Percentiles rank a stretch among this genome's conserved stretches.
phyloP scores from a whole-genome alignment of 2,329 filamentous ascomycete genomes.

The Fusarium nodosum region DNA sequence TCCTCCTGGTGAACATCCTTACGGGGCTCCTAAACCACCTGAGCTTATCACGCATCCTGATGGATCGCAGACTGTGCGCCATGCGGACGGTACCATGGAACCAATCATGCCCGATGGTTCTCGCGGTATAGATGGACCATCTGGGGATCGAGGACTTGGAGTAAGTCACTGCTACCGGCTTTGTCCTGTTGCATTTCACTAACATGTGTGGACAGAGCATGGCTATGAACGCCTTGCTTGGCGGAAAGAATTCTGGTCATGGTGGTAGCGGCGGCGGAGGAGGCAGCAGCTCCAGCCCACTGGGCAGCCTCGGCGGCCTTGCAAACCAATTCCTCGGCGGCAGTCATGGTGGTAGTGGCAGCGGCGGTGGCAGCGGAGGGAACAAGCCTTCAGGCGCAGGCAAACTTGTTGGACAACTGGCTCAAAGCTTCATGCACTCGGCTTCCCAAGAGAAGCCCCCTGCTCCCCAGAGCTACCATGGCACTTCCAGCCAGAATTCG shows the following conservation, averaged over 20 bases:
- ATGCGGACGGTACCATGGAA: conserved; percentile 72
- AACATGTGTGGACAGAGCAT: conserved; percentile 59
- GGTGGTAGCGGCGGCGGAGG: conserved; percentile 49
- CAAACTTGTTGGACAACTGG: conserved; percentile 70
- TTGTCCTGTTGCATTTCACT: conserved; percentile 22
- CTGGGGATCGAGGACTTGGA: conserved; percentile 73
- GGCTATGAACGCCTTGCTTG: conserved; percentile 71
- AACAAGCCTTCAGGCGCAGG: conserved; percentile 60
- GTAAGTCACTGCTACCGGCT: conserved; percentile 62
- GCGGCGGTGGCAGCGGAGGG: conserved; percentile 52
- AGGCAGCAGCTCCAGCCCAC: conserved; percentile 55
- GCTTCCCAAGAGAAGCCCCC: conserved; percentile 61
- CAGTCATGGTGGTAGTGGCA: conserved; percentile 36
- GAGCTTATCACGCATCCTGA: conserved; percentile 73
- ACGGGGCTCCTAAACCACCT: conserved; percentile 67
- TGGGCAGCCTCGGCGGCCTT: conserved; percentile 59
- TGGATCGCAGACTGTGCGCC: conserved; percentile 71
- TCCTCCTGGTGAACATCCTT: conserved; percentile 71
- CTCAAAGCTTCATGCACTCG: conserved; percentile 67
- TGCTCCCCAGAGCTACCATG: conserved; percentile 63
- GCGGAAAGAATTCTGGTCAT: conserved; percentile 57
- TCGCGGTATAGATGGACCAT: conserved; percentile 65
- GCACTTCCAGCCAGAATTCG: conserved; percentile 58
- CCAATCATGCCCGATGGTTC: conserved; percentile 67
- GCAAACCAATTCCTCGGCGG: conserved; percentile 64